Conservation (phyloP, 106 monocot species). For the Dendrobium officinale region DNA sequence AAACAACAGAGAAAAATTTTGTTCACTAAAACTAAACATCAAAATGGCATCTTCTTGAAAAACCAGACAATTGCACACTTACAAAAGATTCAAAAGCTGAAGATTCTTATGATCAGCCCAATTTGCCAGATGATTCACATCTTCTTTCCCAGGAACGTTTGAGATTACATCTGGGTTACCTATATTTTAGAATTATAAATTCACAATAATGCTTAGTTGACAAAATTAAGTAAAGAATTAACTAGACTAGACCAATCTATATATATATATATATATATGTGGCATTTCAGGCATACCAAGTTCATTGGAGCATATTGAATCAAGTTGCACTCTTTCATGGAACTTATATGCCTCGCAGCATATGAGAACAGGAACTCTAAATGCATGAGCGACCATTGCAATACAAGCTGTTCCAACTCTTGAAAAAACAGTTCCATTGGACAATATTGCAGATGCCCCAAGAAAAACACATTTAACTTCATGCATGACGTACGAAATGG, state of each 20-base stretch:
- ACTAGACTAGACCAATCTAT: not conserved
- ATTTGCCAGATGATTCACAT: conserved; percentile 46
- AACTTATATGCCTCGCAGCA: conserved; percentile 66
- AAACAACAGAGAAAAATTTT: conserved; percentile 2
- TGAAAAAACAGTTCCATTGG: conserved; percentile 57
- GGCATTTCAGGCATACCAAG: conserved; percentile 27
- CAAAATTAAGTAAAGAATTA: not conserved
- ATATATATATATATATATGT: no score
- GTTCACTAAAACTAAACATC: not conserved
- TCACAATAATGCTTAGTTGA: not conserved
- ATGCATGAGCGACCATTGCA: conserved; percentile 60
- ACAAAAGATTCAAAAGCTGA: conserved; percentile 87
- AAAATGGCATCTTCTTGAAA: not conserved
- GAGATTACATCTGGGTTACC: conserved; percentile 78
- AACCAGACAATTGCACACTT: conserved; percentile 18
- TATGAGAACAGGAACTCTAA: conserved; percentile 42
- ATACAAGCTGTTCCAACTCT: conserved; percentile 55
- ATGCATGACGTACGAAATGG: conserved; percentile 62
- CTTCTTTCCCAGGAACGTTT: conserved; percentile 53
- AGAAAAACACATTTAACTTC: conserved; percentile 50
- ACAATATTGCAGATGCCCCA: conserved; percentile 52
- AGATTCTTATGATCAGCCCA: conserved; percentile 69
- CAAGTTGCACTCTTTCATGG: conserved; percentile 59
- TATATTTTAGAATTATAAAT: conserved; percentile 14
- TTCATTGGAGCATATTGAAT: conserved; percentile 67